Conservation (phyloP, 768 basidiomycete species). For the Daedalea quercina region DNA sequence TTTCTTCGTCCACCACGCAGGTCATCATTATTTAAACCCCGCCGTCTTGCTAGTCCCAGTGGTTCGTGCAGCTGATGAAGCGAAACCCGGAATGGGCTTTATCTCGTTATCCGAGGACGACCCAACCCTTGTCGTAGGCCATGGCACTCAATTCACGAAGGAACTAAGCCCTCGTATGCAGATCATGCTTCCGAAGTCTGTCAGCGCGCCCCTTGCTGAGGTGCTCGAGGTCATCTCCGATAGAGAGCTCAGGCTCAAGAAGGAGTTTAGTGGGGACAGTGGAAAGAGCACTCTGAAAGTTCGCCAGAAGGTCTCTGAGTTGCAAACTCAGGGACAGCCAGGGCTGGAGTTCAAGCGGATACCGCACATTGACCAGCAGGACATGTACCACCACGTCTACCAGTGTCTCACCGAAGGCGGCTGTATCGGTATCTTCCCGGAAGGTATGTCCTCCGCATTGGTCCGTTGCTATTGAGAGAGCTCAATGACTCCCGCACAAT, state of each 20-base stretch:
- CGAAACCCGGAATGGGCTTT: constrained; percentile 69
- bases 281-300: constrained; percentile 68
- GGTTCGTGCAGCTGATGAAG: constrained; percentile 84
- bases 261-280: constrained; percentile 72
- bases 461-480: background rate
- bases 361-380: constrained; percentile 87
- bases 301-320: constrained; percentile 59
- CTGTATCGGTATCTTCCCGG: constrained; percentile 95
- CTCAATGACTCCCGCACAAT: background rate
- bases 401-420: constrained; percentile 79
- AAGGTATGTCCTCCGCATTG: constrained; percentile 48
- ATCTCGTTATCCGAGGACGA: constrained; percentile 69
- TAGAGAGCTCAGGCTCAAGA: constrained; percentile 75
- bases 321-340: constrained; percentile 41
- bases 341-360: constrained; percentile 79
- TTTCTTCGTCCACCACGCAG: background rate
- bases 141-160: constrained; percentile 67
- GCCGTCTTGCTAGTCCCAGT: constrained; percentile 72
- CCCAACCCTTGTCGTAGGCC: constrained; percentile 74
- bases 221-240: constrained; percentile 87
- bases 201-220: constrained; percentile 73
- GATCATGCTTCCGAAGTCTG: constrained; percentile 76
- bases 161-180: constrained; percentile 74
- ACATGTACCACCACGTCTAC: constrained; percentile 96
- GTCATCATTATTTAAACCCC: background rate